Conservation (phyloP, 352 stramenopile genomes). For the Phytopythium vexans region DNA sequence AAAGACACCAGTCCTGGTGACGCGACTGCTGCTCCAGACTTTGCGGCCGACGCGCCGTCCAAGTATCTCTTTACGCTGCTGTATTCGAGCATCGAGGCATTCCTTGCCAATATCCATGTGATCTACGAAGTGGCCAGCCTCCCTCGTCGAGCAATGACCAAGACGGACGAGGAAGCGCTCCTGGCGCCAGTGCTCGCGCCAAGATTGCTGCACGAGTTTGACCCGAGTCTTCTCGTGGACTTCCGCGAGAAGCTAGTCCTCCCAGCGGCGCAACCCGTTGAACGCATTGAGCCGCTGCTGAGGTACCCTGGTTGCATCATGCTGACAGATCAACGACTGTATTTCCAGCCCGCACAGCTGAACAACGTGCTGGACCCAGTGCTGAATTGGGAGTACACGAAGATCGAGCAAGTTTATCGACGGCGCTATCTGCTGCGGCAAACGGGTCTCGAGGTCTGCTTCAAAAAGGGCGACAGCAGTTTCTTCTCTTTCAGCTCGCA, state of each 20-base stretch:
- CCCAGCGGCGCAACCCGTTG: constrained; percentile 34
- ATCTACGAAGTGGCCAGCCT: constrained; percentile 57
- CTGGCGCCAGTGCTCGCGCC: constrained; percentile 61
- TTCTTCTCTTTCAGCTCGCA: constrained; percentile 80
- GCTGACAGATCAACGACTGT: constrained; percentile 71
- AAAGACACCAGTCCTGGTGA: constrained; percentile 22
- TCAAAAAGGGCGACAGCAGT: constrained; percentile 63
- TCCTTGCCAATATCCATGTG: constrained; percentile 60
- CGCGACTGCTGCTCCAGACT: constrained; percentile 4
- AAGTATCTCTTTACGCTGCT: constrained; percentile 79
- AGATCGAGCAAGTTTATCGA: constrained; percentile 82
- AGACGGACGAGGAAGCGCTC: constrained; percentile 59
- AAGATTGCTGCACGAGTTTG: constrained; percentile 62
- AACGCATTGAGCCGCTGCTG: constrained; percentile 84
- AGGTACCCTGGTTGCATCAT: constrained; percentile 87
- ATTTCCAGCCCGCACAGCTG: constrained; percentile 90
- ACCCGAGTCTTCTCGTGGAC: constrained; percentile 78
- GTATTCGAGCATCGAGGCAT: constrained; percentile 57
- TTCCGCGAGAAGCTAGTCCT: constrained; percentile 77
- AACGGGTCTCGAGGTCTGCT: constrained; percentile 84
- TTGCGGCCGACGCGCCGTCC: constrained; percentile 13
- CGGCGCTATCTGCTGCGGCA: constrained; percentile 86
- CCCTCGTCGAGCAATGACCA: constrained; percentile 44
- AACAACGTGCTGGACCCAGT: constrained; percentile 91
- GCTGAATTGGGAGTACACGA: constrained; percentile 77